Evolutionary conservation across 768 basidiomycete species (phyloP), one percentile per base, ranked within the genome.

Genomic region (Paxillus ammoniavirescens): DNA sequence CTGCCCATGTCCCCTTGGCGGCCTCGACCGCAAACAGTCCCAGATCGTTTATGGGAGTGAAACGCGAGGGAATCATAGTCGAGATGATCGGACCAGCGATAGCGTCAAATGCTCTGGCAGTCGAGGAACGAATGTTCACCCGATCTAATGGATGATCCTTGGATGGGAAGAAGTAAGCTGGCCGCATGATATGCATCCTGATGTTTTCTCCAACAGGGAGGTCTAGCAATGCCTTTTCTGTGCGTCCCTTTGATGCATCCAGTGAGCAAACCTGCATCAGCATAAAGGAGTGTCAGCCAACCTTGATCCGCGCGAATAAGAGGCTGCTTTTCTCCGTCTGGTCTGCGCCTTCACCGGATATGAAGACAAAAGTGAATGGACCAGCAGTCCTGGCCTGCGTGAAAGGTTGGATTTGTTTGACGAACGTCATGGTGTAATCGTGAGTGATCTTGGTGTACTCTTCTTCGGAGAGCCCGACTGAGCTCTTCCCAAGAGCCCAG

Each of bases 271-370:
- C 17, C 35, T n/a, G 8, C 9, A 3, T 15, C 15, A 17, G 15
- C 8, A 10, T 12, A 26, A 8, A 35, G 40, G 12, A 15, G 31
- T 21, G 42, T 9, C 15, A 40, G 1, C 68, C n/a, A 21, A 75
- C 75, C 69, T 75, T 75, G 50, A 74, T 67, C 4, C 65, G 56
- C 1, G 65, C 66, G 60, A 72, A 75, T 58, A 72, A 75, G 58
- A 71, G 61, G 43, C 60, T 54, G n/a, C 53, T 18, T 61, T 33
- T 26, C 26, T 26, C 26, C 5, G 26, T 26, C 26, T 72, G 73
- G 49, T 73, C 72, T 13, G 74, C 73, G 10, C 59, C 57, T 53
- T 73, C 70, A 8, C 75, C 73, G 40, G 72, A 73, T 49, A 75
- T 47, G 57, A 64, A 75, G 35, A 75, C 64, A 53, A 76, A 75